phyloP scores from a whole-genome alignment of 345 rosid genomes.

The Boechera stricta region DNA sequence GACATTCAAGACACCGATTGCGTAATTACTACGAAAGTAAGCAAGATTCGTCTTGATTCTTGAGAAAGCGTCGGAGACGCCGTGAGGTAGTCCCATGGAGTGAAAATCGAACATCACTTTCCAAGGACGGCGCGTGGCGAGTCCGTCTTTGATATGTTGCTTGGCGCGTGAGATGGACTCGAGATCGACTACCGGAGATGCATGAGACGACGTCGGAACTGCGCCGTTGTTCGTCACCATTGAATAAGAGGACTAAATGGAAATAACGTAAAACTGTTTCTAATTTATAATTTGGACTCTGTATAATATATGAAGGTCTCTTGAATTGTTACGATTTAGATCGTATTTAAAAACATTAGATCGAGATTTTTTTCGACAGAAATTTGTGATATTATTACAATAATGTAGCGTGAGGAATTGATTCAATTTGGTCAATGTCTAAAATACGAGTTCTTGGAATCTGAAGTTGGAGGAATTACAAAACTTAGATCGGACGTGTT shows the following conservation, averaged over 20 bases:
- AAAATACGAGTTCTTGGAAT: neutral
- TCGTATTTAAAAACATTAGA: neutral
- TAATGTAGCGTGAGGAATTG: neutral
- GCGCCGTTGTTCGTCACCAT: constrained; percentile 73
- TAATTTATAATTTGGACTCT: neutral
- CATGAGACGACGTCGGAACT: constrained; percentile 70
- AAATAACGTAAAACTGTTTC: neutral
- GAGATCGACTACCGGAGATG: constrained; percentile 43
- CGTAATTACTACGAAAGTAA: constrained; percentile 73
- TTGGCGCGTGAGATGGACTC: constrained; percentile 70
- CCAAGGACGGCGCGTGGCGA: constrained; percentile 76
- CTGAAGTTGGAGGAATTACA: neutral
- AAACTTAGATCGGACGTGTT: constrained; percentile 86
- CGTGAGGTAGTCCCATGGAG: constrained; percentile 51
- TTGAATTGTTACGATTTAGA: neutral
- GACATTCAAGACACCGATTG: constrained; percentile 54
- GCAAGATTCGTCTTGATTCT: constrained; percentile 55
- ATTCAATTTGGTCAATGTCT: neutral
- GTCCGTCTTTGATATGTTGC: constrained; percentile 59
- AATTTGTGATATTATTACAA: neutral
- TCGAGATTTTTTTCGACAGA: neutral
- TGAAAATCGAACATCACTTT: constrained; percentile 59
- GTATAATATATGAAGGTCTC: neutral
- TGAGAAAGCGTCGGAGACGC: constrained; percentile 46
- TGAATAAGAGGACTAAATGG: neutral